phyloP scores from a whole-genome alignment of 129 eudicot species.

The Tagetes patula region DNA sequence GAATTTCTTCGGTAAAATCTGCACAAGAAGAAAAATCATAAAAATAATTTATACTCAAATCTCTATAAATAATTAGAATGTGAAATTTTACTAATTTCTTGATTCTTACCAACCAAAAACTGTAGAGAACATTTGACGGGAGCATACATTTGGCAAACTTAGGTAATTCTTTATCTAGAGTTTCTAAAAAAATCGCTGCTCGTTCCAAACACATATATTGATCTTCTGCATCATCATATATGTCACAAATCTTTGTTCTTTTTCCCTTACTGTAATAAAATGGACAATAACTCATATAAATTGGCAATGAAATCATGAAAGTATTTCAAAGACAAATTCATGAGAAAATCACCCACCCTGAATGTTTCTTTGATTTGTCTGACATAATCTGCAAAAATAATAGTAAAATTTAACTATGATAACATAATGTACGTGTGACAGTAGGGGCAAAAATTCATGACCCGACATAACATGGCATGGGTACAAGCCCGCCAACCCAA shows the following conservation, averaged over 20 bases:
- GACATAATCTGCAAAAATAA: conserved; percentile 41
- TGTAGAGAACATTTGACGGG: conserved; percentile 72
- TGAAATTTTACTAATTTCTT: conserved; percentile 9
- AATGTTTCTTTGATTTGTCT: conserved; percentile 36
- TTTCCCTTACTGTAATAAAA: conserved; percentile 44
- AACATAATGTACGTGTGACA: background rate
- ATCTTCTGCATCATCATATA: conserved; percentile 61
- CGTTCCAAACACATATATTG: conserved; percentile 58
- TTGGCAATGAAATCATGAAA: background rate
- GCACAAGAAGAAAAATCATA: conserved; percentile 8
- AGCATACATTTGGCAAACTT: conserved; percentile 72
- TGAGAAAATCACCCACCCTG: conserved; percentile 37
- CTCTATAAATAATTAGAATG: background rate
- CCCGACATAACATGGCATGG: background rate
- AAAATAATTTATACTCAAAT: background rate
- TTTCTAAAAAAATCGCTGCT: conserved; percentile 51
- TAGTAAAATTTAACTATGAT: conserved; percentile 2
- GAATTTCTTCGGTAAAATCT: conserved; percentile 67
- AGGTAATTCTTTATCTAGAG: conserved; percentile 48
- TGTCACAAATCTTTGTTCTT: conserved; percentile 46
- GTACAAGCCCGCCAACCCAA: background rate
- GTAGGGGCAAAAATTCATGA: background rate
- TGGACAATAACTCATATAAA: background rate
- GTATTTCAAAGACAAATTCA: background rate
- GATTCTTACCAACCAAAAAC: conserved; percentile 86